Evolutionary conservation across 2,329 filamentous ascomycete species (phyloP), one percentile per base, ranked within the genome.

Genomic region (Proliferodiscus dingleyae): DNA sequence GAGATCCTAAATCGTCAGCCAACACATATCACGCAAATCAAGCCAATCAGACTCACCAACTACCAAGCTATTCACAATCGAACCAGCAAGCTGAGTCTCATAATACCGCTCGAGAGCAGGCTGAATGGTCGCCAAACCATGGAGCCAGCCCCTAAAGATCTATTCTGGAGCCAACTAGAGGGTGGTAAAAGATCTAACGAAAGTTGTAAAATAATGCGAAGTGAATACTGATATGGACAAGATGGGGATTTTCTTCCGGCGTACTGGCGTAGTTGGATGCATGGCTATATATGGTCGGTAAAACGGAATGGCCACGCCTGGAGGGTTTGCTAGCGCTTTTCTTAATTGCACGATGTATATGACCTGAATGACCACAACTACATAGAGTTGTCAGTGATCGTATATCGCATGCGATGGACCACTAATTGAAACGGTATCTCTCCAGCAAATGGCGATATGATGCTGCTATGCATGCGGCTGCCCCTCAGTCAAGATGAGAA

Each of bases 141-240:
- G n/a, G n/a, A n/a, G n/a, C n/a, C n/a, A n/a, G n/a, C n/a, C n/a
- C n/a, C n/a, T n/a, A n/a, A n/a, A n/a, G n/a, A n/a, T n/a, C n/a
- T n/a, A n/a, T n/a, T n/a, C n/a, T n/a, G n/a, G n/a, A n/a, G n/a
- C n/a, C n/a, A n/a, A n/a, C n/a, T n/a, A n/a, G n/a, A n/a, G n/a
- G n/a, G 2, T 45, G 42, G 42, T 43, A 48, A 13, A 45, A 33
- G 37, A 19, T 19, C 23, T 23, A 7, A 28, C n/a, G n/a, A n/a
- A n/a, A n/a, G n/a, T n/a, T n/a, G n/a, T n/a, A n/a, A n/a, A n/a
- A n/a, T n/a, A n/a, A n/a, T n/a, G n/a, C n/a, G n/a, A n/a, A n/a
- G n/a, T n/a, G n/a, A n/a, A n/a, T n/a, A n/a, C n/a, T n/a, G n/a
- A n/a, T n/a, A n/a, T n/a, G n/a, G n/a, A n/a, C n/a, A n/a, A n/a